Conservation (phyloP, 1,139 yeast species). For the Candida pseudoviswanathii region DNA sequence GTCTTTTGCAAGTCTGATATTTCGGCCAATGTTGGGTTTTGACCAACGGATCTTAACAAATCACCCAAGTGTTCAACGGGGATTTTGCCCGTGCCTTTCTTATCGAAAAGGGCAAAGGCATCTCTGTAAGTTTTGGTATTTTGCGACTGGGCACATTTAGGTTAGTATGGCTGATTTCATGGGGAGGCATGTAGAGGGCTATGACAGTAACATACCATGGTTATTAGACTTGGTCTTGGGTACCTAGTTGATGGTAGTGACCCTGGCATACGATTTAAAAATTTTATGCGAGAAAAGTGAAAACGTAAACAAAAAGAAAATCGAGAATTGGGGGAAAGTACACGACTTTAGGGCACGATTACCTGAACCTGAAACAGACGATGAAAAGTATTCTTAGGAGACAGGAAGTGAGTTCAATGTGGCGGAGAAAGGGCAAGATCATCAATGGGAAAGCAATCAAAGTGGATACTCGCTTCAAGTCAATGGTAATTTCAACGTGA, state of each 20-base stretch:
- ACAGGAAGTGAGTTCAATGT: too few relatives aligned
- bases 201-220: slow-evolving; percentile 3
- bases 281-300: background rate
- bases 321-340: background rate
- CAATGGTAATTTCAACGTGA: too few relatives aligned
- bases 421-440: too few relatives aligned
- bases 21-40: slow-evolving; percentile 94
- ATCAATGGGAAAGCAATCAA: too few relatives aligned
- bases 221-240: background rate
- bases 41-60: slow-evolving; percentile 94
- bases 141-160: slow-evolving; percentile 40
- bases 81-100: slow-evolving; percentile 92
- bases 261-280: background rate
- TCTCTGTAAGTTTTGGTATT: slow-evolving; percentile 82
- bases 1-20: slow-evolving; percentile 69
- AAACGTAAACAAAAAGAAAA: slow-evolving; percentile 7
- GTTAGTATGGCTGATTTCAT: slow-evolving; percentile 11
- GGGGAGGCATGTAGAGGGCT: too few relatives aligned
- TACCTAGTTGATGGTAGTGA: background rate
- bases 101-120: slow-evolving; percentile 96
- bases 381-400: too few relatives aligned
- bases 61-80: slow-evolving; percentile 91
- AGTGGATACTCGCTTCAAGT: too few relatives aligned
- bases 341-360: slow-evolving; percentile 1
- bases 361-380: background rate